phyloP scores from a whole-genome alignment of 2,329 filamentous ascomycete genomes.

The Didymella pomorum region DNA sequence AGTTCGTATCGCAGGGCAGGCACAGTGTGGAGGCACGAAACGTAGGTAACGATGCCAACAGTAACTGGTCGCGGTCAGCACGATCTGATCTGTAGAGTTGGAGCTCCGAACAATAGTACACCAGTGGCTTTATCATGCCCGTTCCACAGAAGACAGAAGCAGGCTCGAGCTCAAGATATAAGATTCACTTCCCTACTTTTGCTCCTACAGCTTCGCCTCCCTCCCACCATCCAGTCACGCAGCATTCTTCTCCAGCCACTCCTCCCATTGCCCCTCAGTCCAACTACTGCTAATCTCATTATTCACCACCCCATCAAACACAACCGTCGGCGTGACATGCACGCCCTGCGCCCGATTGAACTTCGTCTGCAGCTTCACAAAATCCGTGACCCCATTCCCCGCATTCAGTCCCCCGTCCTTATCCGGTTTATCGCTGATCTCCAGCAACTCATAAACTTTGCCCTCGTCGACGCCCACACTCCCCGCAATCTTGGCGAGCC shows the following conservation, averaged over 20 bases:
- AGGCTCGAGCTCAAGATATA: too few relatives aligned
- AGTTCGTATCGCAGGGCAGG: too few relatives aligned
- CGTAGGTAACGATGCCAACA: too few relatives aligned
- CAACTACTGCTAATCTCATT: slow-evolving; percentile 81
- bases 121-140: too few relatives aligned
- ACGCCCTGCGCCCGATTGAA: slow-evolving; percentile 79
- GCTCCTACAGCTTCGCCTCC: slow-evolving; percentile 2
- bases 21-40: too few relatives aligned
- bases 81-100: too few relatives aligned
- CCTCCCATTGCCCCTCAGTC: slow-evolving; percentile 57
- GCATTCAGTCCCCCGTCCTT: slow-evolving; percentile 74
- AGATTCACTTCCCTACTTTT: too few relatives aligned
- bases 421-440: slow-evolving; percentile 71
- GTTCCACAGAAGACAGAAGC: too few relatives aligned
- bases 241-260: slow-evolving; percentile 77
- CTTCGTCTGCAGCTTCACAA: slow-evolving; percentile 85
- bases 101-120: too few relatives aligned
- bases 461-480: slow-evolving; percentile 74
- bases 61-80: too few relatives aligned
- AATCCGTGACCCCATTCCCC: slow-evolving; percentile 84
- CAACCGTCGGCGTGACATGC: slow-evolving; percentile 89
- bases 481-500: slow-evolving; percentile 77
- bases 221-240: slow-evolving; percentile 52
- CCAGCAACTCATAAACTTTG: slow-evolving; percentile 73
- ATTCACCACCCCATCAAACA: slow-evolving; percentile 86